Evolutionary conservation across 495 filamentous ascomycete species (phyloP).

Genomic region (Penicillium roqueforti): DNA sequence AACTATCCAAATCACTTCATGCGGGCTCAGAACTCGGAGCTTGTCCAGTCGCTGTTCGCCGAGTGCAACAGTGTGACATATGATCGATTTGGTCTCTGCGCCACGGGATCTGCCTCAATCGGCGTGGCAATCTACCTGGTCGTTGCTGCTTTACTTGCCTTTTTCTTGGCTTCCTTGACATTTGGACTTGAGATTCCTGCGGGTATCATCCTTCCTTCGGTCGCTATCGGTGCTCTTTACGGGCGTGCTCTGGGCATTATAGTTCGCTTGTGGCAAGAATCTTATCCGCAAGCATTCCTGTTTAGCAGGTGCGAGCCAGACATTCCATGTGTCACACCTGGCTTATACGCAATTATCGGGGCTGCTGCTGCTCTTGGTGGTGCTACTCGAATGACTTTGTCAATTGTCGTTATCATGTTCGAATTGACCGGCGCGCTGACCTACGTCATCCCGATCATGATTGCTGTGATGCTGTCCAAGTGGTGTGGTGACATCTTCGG

Average conservation of each 20-base stretch:
- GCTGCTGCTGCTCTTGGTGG: constrained; percentile 95
- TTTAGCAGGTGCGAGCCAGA: constrained; percentile 85
- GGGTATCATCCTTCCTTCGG: constrained; percentile 94
- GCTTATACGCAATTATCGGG: constrained; percentile 93
- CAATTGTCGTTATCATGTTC: constrained; percentile 99
- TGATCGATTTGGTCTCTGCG: constrained; percentile 85
- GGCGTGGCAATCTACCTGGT: constrained; percentile 76
- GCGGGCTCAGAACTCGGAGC: constrained; percentile 83
- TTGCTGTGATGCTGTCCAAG: constrained; percentile 97
- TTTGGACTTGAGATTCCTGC: constrained; percentile 97
- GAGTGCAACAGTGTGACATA: constrained; percentile 76
- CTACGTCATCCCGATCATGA: constrained; percentile 98
- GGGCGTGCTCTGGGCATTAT: constrained; percentile 89
- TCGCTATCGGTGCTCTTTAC: constrained; percentile 89
- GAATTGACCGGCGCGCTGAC: constrained; percentile 94
- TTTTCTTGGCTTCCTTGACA: constrained; percentile 80
- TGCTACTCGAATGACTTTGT: constrained; percentile 94
- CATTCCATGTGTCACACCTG: constrained; percentile 85
- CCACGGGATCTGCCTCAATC: constrained; percentile 63
- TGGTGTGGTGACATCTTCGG: constrained; percentile 98
- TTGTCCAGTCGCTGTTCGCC: constrained; percentile 87
- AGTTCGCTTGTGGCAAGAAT: constrained; percentile 82
- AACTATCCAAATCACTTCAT: constrained; percentile 96
- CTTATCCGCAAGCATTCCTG: constrained; percentile 68
- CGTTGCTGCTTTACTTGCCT: constrained; percentile 73